Base-by-base conservation (phyloP, 2,329 filamentous ascomycete genomes). In the Cyclaneusma minus region DNA sequence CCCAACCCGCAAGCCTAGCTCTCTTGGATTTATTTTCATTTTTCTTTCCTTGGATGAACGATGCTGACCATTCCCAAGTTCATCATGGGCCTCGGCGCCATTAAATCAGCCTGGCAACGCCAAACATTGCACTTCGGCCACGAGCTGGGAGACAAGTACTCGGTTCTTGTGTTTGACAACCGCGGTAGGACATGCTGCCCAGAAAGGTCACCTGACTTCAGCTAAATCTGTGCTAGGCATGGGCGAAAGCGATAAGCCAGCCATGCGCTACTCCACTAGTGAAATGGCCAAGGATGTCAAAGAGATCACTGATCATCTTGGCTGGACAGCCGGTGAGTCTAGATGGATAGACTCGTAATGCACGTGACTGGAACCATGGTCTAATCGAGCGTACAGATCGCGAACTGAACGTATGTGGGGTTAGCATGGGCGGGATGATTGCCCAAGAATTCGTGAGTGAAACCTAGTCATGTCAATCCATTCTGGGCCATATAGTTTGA, bases 371-470 rank as follows among this genome's bases (percentile, higher is more conserved):
- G n/a, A n/a, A n/a, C n/a, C n/a, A n/a, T n/a, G n/a, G n/a, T n/a
- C n/a, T n/a, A n/a, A 31, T 24, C 50, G 28, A 35, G n/a, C n/a
- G n/a, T n/a, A n/a, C 61, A 44, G 40, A 58, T 40, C 53, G 61
- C 56, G 47, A 67, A 27, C 38, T 76, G 9, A 72, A 93, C 53
- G 48, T 91, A 27, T 59, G 79, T 17, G 84, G 83, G 29, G 71
- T 87, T 36, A 82, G 75, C 32, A 79, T 92, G 65, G 83, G 83
- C 35, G 83, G 84, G 43, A 92, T 93, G 84, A 87, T 93, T 41
- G 70, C 80, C 3, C 84, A 92, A 51, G 84, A 93, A 53, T 44
- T 93, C 4, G 65, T 62, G 48, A 42, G 52, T 44, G n/a, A n/a
- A n/a, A n/a, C n/a, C n/a, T n/a, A n/a, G n/a, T n/a, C n/a, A n/a